Conservation (phyloP, 2,329 filamentous ascomycete genomes). For the Xylariales sp. region DNA sequence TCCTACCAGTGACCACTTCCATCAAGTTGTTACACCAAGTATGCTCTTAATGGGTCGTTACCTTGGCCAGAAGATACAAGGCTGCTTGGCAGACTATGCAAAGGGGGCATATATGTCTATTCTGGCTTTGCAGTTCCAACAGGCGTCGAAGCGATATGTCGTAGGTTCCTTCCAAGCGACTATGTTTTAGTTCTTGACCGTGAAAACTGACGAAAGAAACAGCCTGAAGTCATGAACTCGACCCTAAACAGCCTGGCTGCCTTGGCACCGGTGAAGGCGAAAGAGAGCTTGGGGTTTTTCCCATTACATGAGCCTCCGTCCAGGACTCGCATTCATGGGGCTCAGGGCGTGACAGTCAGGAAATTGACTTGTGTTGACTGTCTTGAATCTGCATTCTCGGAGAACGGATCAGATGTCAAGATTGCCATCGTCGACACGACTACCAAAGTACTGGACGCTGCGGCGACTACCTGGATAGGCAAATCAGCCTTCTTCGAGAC, state of each 20-base stretch:
- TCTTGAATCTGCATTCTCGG: constrained; percentile 24
- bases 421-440: constrained; percentile 59
- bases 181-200: too few species aligned
- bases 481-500: constrained; percentile 76
- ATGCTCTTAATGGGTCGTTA: constrained; percentile 80
- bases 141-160: constrained; percentile 80
- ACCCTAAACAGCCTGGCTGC: constrained; percentile 67
- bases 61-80: constrained; percentile 71
- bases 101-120: constrained; percentile 76
- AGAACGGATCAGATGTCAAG: constrained; percentile 33
- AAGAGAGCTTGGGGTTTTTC: constrained; percentile 49
- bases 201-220: too few species aligned
- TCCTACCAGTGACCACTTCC: constrained; percentile 95
- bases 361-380: constrained; percentile 60
- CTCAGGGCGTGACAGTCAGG: constrained; percentile 36
- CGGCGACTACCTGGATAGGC: constrained; percentile 67
- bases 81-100: constrained; percentile 60
- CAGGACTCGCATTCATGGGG: constrained; percentile 45
- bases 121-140: constrained; percentile 77
- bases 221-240: constrained; percentile 83
- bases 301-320: constrained; percentile 54
- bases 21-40: constrained; percentile 87
- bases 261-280: constrained; percentile 53
- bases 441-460: constrained; percentile 59
- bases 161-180: too few species aligned